Base-by-base conservation (phyloP, 2,329 filamentous ascomycete species). In the Claviceps citrina region DNA sequence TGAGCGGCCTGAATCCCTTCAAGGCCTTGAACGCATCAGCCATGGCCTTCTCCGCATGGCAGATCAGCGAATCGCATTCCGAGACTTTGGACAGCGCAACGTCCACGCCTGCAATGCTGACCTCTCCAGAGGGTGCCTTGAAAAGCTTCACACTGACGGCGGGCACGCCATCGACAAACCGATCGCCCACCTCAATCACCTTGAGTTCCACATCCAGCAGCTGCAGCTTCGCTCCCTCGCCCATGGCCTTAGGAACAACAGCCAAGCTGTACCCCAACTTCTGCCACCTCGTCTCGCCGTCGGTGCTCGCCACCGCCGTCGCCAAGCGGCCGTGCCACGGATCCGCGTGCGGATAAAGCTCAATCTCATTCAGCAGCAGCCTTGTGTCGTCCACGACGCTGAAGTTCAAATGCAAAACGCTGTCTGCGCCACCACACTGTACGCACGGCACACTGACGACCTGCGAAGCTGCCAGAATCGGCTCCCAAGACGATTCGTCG, bases 81-180 rank as follows among this genome's bases (percentile, higher is more conserved):
- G 52, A 42, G 3, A 50, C 43, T 33, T 40, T 40, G 16, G 53
- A 46, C 9, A 59, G 52, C 46, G 55, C 57, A 35, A 62, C 55
- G 38, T 65, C 57, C 31, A 73, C 57, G 31, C 60, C 59, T 32
- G 61, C 65, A 46, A 82, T 73, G 54, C 73, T 56, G 28, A 81
- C 61, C 36, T 70, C 67, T 40, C 67, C 68, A 13, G 58, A 58
- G 4, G 66, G 63, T 1, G 70, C 73, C 62, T 77, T 71, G 54
- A 84, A 63, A 15, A 84, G 61, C 48, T 70, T 71, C 34, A 83
- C 62, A 34, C 71, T 67, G 42, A 84, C 64, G 22, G 61, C 60
- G 28, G 71, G 68, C 19, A 78, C 62, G 19, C 60, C 65, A 33
- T 71, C 59, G 40, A 80, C 56, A 43, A 76, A 73, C 32, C 63